Evolutionary conservation across 768 basidiomycete genomes (phyloP).

Genomic region (Chlorophyllum brunneum): DNA sequence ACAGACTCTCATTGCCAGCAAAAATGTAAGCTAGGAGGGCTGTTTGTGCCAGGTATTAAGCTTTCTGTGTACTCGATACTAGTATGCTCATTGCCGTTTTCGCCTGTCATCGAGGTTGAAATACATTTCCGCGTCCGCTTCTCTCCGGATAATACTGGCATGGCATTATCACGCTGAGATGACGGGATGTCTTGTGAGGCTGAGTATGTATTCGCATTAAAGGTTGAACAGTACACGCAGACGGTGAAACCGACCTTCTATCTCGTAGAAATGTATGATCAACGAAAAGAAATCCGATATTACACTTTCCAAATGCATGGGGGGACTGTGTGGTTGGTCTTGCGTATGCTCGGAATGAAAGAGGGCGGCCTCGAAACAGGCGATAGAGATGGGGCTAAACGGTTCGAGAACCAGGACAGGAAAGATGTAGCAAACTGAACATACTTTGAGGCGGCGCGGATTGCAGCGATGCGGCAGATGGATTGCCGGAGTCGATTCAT

Average conservation of each 20-base stretch:
- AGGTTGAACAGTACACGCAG: neutral
- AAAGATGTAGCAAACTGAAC: neutral
- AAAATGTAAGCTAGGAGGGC: neutral
- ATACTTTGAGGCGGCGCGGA: neutral
- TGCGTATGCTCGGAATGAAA: neutral
- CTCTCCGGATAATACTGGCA: neutral
- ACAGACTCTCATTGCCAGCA: conserved; percentile 1
- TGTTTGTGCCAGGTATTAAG: neutral
- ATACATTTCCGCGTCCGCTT: neutral
- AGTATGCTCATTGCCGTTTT: neutral
- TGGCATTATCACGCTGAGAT: neutral
- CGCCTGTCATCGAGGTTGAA: neutral
- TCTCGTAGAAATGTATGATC: neutral
- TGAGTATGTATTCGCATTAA: too few species aligned
- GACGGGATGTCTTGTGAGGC: neutral
- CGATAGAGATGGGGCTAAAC: conserved; percentile 3
- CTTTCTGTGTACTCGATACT: conserved; percentile 3
- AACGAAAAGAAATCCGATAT: neutral
- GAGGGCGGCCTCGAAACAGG: conserved; percentile 5
- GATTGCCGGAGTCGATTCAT: conserved; percentile 9
- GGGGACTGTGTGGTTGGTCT: neutral
- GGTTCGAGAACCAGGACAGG: neutral
- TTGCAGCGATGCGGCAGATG: neutral
- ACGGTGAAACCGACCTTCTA: neutral
- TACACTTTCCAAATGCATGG: neutral